Base-by-base conservation (phyloP, 2,329 filamentous ascomycete species). In the Sphaerulina populicola region DNA sequence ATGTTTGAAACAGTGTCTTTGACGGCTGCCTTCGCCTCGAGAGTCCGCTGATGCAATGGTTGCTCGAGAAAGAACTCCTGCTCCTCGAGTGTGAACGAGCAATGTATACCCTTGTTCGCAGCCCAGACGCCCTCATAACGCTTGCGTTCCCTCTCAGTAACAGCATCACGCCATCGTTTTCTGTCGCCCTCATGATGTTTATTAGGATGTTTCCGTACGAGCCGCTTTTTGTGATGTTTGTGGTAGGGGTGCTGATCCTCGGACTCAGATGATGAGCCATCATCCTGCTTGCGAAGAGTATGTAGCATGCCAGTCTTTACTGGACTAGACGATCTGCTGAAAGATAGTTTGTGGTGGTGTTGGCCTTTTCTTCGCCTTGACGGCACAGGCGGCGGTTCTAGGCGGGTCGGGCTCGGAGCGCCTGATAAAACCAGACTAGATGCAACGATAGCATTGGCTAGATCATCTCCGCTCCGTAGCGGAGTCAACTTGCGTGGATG, bases 51-150 rank as follows among this genome's bases (percentile, higher is more conserved):
- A 44, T 53, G 44, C 6, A 49, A 21, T 2, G 51, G 47, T n/a
- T 49, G 40, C 7, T 44, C 33, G 5, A 35, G 38, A 15, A 61
- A 41, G 4, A 50, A 44, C 14, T 46, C 43, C 33, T 55, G 47
- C 42, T 63, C 61, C 36, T 55, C 52, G 0, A 48, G 40, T 7
- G 61, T 62, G 45, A 64, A 62, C 9, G 65, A 55, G 23, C 67
- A 62, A 42, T 67, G 60, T 0, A 81, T 52, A 0, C 86, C 86
- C 44, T 81, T 80, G 61, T 93, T 93, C 38, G 85, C 87, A 1
- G 87, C 87, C 86, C 86, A 93, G 1, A 93, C 78, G 2, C 85
- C 87, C 66, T 91, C 87, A 66, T 93, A 93, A 1, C 87, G 77
- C 62, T 85, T 86, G n/a, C 85, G 74, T 63, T 93, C 86, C 4